Conservation (phyloP, 2,329 filamentous ascomycete species). For the Hypoxylon sp. region DNA sequence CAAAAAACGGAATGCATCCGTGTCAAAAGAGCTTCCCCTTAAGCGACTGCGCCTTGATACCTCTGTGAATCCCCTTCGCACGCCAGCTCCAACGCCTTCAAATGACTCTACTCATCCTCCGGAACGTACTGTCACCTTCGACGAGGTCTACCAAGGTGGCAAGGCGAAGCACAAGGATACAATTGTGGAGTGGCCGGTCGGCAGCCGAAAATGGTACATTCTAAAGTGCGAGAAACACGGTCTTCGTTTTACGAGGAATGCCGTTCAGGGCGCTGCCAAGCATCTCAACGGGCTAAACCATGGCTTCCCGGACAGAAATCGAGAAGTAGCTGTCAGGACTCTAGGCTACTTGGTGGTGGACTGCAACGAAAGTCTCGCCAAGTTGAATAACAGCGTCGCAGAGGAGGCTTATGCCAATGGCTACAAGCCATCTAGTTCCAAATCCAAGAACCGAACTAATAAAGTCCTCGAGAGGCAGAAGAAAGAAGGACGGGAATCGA, state of each 20-base stretch:
- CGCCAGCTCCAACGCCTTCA: constrained; percentile 26
- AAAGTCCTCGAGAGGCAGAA: not conserved
- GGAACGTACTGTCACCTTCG: constrained; percentile 52
- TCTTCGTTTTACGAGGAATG: constrained; percentile 54
- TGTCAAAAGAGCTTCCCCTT: constrained; percentile 7
- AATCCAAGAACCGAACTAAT: not conserved
- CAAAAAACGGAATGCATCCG: constrained; percentile 37
- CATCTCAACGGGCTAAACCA: constrained; percentile 54
- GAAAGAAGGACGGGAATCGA: not conserved
- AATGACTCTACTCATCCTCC: constrained; percentile 8
- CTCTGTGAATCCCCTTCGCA: constrained; percentile 22
- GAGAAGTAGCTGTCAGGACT: constrained; percentile 49
- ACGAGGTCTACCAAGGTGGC: constrained; percentile 55
- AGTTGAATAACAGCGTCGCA: constrained; percentile 54
- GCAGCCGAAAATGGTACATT: constrained; percentile 54
- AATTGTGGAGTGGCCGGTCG: constrained; percentile 51
- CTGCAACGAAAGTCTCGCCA: constrained; percentile 50
- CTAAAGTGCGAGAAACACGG: constrained; percentile 57
- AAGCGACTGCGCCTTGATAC: constrained; percentile 34
- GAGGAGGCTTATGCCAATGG: constrained; percentile 50
- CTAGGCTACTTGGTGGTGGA: constrained; percentile 55
- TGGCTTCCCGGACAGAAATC: constrained; percentile 49
- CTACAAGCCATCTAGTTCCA: constrained; percentile 46
- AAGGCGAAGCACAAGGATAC: constrained; percentile 51
- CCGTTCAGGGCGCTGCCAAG: constrained; percentile 56